A percentile compares a stretch with the other conserved stretches of the same genome.
These are phyloP conservation scores for Botrytis fragariae DNA, from an alignment of 2,329 filamentous ascomycete species.

Conservation along the genomic window DNA sequence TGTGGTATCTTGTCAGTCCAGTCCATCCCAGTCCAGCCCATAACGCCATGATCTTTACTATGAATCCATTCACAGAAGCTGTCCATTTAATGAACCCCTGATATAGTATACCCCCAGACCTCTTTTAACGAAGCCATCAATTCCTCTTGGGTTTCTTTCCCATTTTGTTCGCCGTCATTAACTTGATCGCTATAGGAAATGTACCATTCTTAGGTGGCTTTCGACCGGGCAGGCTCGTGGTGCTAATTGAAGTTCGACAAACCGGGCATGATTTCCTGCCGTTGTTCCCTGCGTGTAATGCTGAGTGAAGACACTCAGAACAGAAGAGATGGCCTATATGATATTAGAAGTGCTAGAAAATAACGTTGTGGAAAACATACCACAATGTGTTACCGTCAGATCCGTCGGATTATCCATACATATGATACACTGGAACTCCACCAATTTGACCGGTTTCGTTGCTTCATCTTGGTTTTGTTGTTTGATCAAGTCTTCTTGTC, in stretches of 20 bases:
- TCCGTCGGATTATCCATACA: constrained; percentile 62
- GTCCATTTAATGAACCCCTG: neutral
- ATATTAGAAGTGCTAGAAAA: constrained; percentile 23
- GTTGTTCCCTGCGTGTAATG: constrained; percentile 52
- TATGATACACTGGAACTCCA: constrained; percentile 62
- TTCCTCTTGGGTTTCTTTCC: constrained; percentile 42
- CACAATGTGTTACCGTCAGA: constrained; percentile 64
- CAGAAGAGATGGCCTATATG: constrained; percentile 62
- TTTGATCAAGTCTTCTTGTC: constrained; percentile 35
- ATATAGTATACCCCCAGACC: neutral
- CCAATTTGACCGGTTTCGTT: constrained; percentile 50
- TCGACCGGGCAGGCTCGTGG: constrained; percentile 43
- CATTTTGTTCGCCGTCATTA: constrained; percentile 55
- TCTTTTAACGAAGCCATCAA: neutral
- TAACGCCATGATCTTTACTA: constrained; percentile 9
- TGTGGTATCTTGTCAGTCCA: constrained; percentile 4
- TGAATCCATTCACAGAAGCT: neutral
- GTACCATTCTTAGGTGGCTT: constrained; percentile 45
- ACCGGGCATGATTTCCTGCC: constrained; percentile 59
- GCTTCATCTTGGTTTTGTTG: constrained; percentile 46
- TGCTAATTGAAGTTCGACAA: constrained; percentile 58
- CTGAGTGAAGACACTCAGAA: constrained; percentile 58
- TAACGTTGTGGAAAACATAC: constrained; percentile 45
- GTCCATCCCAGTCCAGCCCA: neutral
- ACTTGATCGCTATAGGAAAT: constrained; percentile 60